A percentile compares a stretch with the other conserved stretches of the same genome.
phyloP scores from a whole-genome alignment of 148 eudicot species.

The Hydrangea macrophylla region DNA sequence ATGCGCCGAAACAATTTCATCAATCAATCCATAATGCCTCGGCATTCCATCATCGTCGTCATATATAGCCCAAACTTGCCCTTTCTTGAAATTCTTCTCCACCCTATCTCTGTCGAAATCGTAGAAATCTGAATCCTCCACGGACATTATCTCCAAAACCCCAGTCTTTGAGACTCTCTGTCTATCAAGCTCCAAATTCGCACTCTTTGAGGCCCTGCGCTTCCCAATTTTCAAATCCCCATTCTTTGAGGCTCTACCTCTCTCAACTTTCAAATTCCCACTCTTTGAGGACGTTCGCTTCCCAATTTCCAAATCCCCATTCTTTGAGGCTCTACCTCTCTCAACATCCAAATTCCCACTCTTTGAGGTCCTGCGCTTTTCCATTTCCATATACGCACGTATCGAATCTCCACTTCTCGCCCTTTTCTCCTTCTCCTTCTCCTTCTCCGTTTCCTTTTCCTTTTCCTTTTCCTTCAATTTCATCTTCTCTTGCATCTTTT shows the following conservation, averaged over 20 bases:
- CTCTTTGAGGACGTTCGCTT: no score
- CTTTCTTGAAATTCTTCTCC: conserved; percentile 74
- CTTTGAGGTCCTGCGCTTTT: background rate
- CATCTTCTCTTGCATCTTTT: conserved; percentile 29
- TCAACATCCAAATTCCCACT: conserved; percentile 7
- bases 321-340: conserved; percentile 11
- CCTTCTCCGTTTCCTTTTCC: conserved; percentile 22
- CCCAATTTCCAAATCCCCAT: conserved; percentile 52
- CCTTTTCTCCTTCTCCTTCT: conserved; percentile 22
- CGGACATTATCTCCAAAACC: conserved; percentile 62
- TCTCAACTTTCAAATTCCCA: conserved; percentile 16
- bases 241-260: conserved; percentile 15
- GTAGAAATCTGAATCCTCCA: conserved; percentile 82
- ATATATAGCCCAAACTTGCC: conserved; percentile 90
- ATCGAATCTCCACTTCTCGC: conserved; percentile 6
- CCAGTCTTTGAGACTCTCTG: conserved; percentile 13
- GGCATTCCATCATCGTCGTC: conserved; percentile 96
- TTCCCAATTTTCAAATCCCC: background rate
- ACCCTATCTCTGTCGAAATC: conserved; percentile 79
- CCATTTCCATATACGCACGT: background rate
- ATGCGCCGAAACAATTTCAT: conserved; percentile 54
- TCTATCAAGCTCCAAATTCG: conserved; percentile 11
- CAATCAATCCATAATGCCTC: conserved; percentile 79
- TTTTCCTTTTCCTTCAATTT: conserved; percentile 25
- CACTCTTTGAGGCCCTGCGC: conserved; percentile 1